Base-by-base conservation (phyloP, 2,329 filamentous ascomycete genomes). In the Cadophora luteo-olivacea region DNA sequence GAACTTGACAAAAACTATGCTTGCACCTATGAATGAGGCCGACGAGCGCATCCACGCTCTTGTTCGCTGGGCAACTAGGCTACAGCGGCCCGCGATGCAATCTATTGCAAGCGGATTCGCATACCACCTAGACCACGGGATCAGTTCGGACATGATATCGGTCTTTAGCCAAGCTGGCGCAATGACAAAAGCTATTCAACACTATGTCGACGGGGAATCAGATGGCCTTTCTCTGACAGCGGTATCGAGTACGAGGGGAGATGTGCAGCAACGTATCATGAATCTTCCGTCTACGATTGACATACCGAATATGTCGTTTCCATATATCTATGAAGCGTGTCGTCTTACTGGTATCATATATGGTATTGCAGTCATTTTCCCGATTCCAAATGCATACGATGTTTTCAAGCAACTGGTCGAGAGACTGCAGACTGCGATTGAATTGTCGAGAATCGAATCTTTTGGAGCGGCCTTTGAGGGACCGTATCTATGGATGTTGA, bases 401-500 rank as follows among this genome's bases (percentile, higher is more conserved):
- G n/a, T 51, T 2, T n/a, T 66, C 29, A 29, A 29, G 0, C 55
- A 52, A 22, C 55, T 66, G 1, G 45, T 66, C 32, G 12, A 29
- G 11, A 24, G 38, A 11, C 57, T 66, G 9, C 33, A 29, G 6
- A 25, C 48, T n/a, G 33, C 48, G 2, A 24, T 66, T 4, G 33
- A 66, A 22, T 7, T 25, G n/a, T 32, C 51, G 19, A 9, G 6
- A 2, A 16, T 57, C 8, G 36, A 48, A 51, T 22, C 22, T 3
- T 29, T 25, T 3, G 22, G 45, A 1, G 22, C 7, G 3, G 36
- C 29, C 0, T 24, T 45, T 57, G 60, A 36, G 1, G 57, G 49
- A 36, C 7, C 48, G 48, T 54, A 65, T n/a, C 14, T 65, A 29
- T 68, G 66, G 66, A 49, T 64, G n/a, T 32, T 68, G 14, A n/a